Evolutionary conservation across 805 yeast species (phyloP).

Genomic region (Debaryomyces maramus): DNA sequence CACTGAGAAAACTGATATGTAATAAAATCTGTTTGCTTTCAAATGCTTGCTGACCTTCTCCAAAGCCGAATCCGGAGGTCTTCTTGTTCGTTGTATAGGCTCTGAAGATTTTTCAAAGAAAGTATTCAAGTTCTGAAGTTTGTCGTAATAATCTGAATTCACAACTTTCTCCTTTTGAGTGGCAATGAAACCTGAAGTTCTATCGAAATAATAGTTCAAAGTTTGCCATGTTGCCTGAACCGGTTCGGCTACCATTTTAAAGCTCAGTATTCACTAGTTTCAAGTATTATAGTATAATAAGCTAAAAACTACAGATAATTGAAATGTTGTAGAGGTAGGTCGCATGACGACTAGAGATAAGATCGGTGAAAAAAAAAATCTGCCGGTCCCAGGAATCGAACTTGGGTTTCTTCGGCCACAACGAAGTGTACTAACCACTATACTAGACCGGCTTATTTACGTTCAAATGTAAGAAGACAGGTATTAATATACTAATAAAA

Average conservation of each 20-base stretch:
- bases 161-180: slow-evolving; percentile 24
- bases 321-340: no score
- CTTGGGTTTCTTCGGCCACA: slow-evolving; percentile 53
- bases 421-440: slow-evolving; percentile 51
- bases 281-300: no score
- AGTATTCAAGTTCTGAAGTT: slow-evolving; percentile 12
- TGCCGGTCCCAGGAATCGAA: slow-evolving; percentile 56
- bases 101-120: slow-evolving; percentile 4
- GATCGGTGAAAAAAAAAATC: slow-evolving; percentile 15
- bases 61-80: background rate
- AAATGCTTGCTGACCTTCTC: slow-evolving; percentile 2
- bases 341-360: background rate
- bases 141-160: slow-evolving; percentile 16
- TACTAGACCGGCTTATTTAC: slow-evolving; percentile 42
- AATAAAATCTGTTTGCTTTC: slow-evolving; percentile 5
- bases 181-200: slow-evolving; percentile 20
- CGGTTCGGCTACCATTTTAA: slow-evolving; percentile 45
- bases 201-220: slow-evolving; percentile 21
- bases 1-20: slow-evolving; percentile 19
- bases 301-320: no score
- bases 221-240: slow-evolving; percentile 38
- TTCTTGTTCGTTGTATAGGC: background rate
- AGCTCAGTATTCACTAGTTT: no score
- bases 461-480: background rate
- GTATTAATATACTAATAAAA: background rate